Conservation (phyloP, 148 eudicot genomes). For the Hydrangea macrophylla region DNA sequence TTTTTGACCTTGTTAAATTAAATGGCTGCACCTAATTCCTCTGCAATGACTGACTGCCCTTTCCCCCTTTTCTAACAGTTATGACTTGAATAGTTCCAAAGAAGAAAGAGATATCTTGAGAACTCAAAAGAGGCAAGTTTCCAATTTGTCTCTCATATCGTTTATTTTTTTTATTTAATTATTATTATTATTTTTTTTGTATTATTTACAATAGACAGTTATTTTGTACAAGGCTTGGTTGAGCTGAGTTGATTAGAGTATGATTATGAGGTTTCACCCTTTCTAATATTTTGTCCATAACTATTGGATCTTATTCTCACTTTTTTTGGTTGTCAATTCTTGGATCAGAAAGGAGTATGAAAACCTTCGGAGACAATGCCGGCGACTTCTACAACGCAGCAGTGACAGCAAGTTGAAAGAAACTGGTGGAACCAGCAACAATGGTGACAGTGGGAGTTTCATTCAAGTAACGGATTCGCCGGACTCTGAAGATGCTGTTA, state of each 20-base stretch:
- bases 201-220: too few species aligned
- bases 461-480: conserved; percentile 50
- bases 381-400: conserved; percentile 41
- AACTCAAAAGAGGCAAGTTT: conserved; percentile 63
- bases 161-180: not conserved
- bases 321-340: not conserved
- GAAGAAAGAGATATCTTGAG: conserved; percentile 66
- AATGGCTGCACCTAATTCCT: not conserved
- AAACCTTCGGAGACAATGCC: conserved; percentile 62
- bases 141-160: conserved; percentile 4
- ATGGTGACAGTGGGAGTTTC: conserved; percentile 31
- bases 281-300: too few species aligned
- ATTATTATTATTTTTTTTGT: too few species aligned
- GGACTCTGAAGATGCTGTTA: conserved; percentile 65
- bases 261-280: too few species aligned
- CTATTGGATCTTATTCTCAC: too few species aligned
- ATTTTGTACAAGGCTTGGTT: too few species aligned
- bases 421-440: conserved; percentile 29
- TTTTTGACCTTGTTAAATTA: too few species aligned
- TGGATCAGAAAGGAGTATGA: conserved; percentile 69
- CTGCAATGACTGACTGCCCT: not conserved
- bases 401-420: conserved; percentile 29
- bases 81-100: conserved; percentile 66
- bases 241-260: too few species aligned
- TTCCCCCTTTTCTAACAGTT: conserved; percentile 42